Evolutionary conservation across 1,284 basidiomycete species (phyloP), one percentile per base, ranked within the genome.

Genomic region (Sanguinoderma infundibulare): DNA sequence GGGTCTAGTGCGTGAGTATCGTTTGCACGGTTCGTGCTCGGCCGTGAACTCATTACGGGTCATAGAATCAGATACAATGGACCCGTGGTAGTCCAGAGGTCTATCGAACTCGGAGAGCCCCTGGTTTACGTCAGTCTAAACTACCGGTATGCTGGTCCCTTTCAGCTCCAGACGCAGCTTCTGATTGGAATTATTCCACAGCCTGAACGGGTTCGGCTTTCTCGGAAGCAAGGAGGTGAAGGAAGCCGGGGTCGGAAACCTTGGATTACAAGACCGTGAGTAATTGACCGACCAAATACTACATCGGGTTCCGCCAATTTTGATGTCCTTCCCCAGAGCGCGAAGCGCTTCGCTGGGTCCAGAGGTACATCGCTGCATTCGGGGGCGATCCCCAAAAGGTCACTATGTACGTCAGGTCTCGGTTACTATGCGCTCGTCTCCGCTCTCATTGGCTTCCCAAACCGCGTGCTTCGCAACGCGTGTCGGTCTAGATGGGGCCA

Each of bases 91-190:
- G 84, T 87, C 2, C 68, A 77, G 32, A 78, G 80, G 14, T 85
- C 85, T 2, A 72, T 84, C 14, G 71, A 70, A 6, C 66, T 85
- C n/a, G 76, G 75, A 28, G 73, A 78, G 59, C 83, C 84, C 0
- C 75, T 84, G 28, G 74, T 87, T 53, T 82, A 83, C 60, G 81
- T 84, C n/a, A 80, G 83, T 44, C 76, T 85, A 74, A 87, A 87
- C 69, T 86, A 87, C 67, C 78, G 85, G 70, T 72, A 22, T 53
- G 70, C 66, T 34, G 7, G 2, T 10, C 5, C 28, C 17, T 24
- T 32, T 14, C 14, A 7, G 22, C 22, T 5, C 12, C n/a, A 4
- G 12, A 0, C 8, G 14, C 10, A 5, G 3, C 32, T n/a, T 32
- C 20, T 46, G 22, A 39, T 26, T 5, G 30, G 34, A n/a, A n/a